A percentile compares a stretch with the other conserved stretches of the same genome.
phyloP scores from a whole-genome alignment of 2,329 filamentous ascomycete genomes.

The Rhynchosporium graminicola region DNA sequence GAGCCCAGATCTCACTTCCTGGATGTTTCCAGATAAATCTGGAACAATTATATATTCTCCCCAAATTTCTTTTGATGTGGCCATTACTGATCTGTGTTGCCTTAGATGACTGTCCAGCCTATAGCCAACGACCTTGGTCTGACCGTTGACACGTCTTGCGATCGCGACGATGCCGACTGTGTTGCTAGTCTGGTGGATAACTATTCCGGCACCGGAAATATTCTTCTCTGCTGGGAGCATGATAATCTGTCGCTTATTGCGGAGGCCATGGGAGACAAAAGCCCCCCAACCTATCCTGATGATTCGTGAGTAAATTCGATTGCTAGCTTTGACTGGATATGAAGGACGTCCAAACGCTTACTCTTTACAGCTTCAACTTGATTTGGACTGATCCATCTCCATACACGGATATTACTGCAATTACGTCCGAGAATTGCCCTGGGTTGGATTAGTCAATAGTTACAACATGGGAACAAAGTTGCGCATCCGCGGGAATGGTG shows the following conservation, averaged over 20 bases:
- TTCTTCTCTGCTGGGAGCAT: constrained; percentile 65
- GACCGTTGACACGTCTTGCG: constrained; percentile 55
- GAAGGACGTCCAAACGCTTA: constrained; percentile 13
- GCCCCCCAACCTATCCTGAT: constrained; percentile 53
- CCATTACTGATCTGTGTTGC: too few relatives aligned
- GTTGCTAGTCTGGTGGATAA: constrained; percentile 51
- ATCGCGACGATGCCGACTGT: constrained; percentile 56
- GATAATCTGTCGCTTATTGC: constrained; percentile 53
- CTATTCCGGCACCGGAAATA: constrained; percentile 52
- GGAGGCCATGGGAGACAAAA: constrained; percentile 50
- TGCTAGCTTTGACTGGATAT: background rate
- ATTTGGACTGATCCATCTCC: constrained; percentile 59
- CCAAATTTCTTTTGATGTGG: too few relatives aligned
- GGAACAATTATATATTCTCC: too few relatives aligned
- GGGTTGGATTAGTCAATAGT: constrained; percentile 47
- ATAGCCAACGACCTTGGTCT: constrained; percentile 57
- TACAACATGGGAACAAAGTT: background rate
- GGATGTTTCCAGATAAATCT: too few relatives aligned
- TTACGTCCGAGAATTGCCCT: constrained; percentile 54
- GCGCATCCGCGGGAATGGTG: background rate
- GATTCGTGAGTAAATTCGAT: constrained; percentile 42
- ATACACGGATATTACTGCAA: constrained; percentile 49
- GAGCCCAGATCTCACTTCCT: too few relatives aligned
- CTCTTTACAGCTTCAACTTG: constrained; percentile 47
- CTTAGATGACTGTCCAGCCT: constrained; percentile 56